Evolutionary conservation across 2,329 filamentous ascomycete genomes (phyloP), one percentile per base, ranked within the genome.

Genomic region (Calonectria pseudoreteaudii): DNA sequence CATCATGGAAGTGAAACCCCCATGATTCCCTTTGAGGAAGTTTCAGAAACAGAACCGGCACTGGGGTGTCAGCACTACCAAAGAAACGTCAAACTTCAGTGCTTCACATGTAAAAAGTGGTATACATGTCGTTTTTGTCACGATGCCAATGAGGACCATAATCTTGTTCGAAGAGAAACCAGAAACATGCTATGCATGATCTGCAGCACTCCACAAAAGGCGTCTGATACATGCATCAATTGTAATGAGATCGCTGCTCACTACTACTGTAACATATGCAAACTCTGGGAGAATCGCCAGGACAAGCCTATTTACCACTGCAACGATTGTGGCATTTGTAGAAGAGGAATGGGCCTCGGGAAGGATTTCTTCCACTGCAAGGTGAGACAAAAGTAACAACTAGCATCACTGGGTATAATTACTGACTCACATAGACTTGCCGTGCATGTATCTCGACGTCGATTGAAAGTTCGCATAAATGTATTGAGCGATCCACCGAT

Each of bases 311-410:
- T 98, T 71, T 99, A 99, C 82, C 97, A 99, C 83, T 99, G 97
- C 84, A 91, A 93, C 81, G 97, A 98, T 81, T 99, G 97, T 84
- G 97, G 97, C 6, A 98, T 99, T 74, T 99, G 97, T 83, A 91
- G 97, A 72, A 93, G 96, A 71, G 97, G 97, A 1, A 91, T 95
- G 83, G 97, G 97, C 1, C 87, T 99, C 36, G 96, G 97, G 5
- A 98, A 98, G 82, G 97, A 99, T 83, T 99, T 98, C 83, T 96
- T 97, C 81, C 97, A 99, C 85, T 99, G 97, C 93, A 97, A 98
- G 91, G 95, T 96, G 86, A 83, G 86, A 79, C 31, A 58, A 13
- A 10, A 53, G 10, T 36, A n/a, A 47, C 16, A 52, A 34, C 26
- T 26, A 30, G 31, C 66, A 30, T 62, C 34, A 20, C 56, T 28